phyloP scores from a whole-genome alignment of 495 filamentous ascomycete genomes.

The Amphirosellinia nigrospora region DNA sequence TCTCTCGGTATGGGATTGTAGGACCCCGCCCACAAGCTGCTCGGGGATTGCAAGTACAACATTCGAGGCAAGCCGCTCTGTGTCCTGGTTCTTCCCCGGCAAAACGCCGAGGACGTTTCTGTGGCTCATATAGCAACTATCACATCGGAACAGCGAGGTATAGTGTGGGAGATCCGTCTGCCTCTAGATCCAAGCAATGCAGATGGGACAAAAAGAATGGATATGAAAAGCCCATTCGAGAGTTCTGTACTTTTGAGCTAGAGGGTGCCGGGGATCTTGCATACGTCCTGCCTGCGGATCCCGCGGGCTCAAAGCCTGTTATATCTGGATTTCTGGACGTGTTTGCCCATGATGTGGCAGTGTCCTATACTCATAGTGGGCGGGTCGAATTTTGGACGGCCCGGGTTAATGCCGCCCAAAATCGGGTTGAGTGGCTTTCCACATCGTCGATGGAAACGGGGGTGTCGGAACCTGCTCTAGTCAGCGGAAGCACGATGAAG shows the following conservation, averaged over 20 bases:
- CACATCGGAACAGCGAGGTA: conserved; percentile 79
- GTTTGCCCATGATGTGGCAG: conserved; percentile 86
- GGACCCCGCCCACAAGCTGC: conserved; percentile 59
- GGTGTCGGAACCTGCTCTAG: conserved; percentile 73
- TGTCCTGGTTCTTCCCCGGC: conserved; percentile 75
- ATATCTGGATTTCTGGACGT: conserved; percentile 85
- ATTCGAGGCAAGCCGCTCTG: conserved; percentile 78
- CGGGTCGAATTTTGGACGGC: conserved; percentile 86
- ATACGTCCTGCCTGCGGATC: conserved; percentile 89
- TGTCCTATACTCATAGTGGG: conserved; percentile 82
- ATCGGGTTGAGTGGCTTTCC: conserved; percentile 77
- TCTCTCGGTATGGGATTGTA: conserved; percentile 83
- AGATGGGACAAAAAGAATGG: conserved; percentile 41
- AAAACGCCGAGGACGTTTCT: conserved; percentile 56
- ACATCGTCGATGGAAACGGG: conserved; percentile 85
- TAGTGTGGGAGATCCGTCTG: conserved; percentile 81
- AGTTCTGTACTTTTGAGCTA: conserved; percentile 77
- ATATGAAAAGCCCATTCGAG: conserved; percentile 53
- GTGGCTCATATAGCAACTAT: conserved; percentile 79
- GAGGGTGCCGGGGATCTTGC: conserved; percentile 74
- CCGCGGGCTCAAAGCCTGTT: conserved; percentile 74
- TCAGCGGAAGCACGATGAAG: conserved; percentile 83
- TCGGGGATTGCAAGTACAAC: conserved; percentile 65
- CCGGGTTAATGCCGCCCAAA: conserved; percentile 63
- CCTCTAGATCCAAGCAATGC: conserved; percentile 43